These are phyloP conservation scores for Monilinia aucupariae DNA, from an alignment of 2,329 filamentous ascomycete genomes.

Conservation along the genomic window DNA sequence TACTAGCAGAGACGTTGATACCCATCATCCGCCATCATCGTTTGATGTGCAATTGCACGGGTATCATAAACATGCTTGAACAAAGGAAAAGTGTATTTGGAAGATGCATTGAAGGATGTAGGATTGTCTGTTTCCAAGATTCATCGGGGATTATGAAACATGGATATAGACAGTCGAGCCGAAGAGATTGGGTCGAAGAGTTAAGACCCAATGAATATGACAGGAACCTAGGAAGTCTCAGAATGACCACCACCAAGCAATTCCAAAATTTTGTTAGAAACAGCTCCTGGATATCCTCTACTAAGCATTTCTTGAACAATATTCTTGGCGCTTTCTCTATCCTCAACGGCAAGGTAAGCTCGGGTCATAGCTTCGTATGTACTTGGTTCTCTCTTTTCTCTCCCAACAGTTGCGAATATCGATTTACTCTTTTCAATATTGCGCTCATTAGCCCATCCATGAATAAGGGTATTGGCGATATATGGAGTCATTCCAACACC, in stretches of 20 bases:
- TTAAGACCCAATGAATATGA: background rate
- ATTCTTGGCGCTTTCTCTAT: conserved; percentile 66
- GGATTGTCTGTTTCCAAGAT: conserved; percentile 16
- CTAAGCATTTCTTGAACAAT: conserved; percentile 88
- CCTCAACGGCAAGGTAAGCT: conserved; percentile 79
- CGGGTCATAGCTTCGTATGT: conserved; percentile 99
- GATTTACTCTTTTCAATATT: conserved; percentile 71
- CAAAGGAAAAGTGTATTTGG: conserved; percentile 29
- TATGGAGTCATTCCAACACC: conserved; percentile 87
- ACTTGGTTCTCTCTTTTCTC: conserved; percentile 82
- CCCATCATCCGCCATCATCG: conserved; percentile 23
- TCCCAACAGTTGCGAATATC: conserved; percentile 74
- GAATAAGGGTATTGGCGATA: conserved; percentile 96
- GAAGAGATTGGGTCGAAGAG: conserved; percentile 10
- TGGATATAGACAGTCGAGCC: conserved; percentile 20
- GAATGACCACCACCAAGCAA: conserved; percentile 59
- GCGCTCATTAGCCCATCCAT: conserved; percentile 86
- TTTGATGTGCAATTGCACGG: conserved; percentile 32
- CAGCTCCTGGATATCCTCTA: conserved; percentile 84
- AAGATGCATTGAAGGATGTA: background rate
- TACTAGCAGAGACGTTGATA: conserved; percentile 21
- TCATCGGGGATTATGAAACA: conserved; percentile 8
- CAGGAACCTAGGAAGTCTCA: conserved; percentile 21
- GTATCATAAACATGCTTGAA: conserved; percentile 29
- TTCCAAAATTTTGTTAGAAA: conserved; percentile 89